Evolutionary conservation across 495 filamentous ascomycete genomes (phyloP).

Genomic region (Penicillium crystallinum): DNA sequence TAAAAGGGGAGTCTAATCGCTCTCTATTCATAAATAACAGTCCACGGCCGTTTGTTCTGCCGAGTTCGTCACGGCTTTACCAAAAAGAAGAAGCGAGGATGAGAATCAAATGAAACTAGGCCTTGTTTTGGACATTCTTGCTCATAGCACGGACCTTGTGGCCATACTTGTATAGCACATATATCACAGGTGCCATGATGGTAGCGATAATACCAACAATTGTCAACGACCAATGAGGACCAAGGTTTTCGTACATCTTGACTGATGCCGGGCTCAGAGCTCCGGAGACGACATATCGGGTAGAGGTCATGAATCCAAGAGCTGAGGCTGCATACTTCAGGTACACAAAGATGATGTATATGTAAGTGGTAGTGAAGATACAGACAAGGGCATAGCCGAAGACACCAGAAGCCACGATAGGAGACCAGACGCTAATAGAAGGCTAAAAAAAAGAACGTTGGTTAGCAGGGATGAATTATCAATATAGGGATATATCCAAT

Average conservation of each 20-base stretch:
- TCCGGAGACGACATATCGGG: constrained; percentile 42
- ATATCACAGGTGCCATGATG: constrained; percentile 45
- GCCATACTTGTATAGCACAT: constrained; percentile 27
- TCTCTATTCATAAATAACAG: too few relatives aligned
- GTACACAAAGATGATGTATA: constrained; percentile 48
- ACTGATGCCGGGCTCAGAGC: constrained; percentile 35
- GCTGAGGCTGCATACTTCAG: constrained; percentile 26
- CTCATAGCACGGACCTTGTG: neutral
- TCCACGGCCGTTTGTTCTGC: too few relatives aligned
- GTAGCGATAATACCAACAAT: constrained; percentile 38
- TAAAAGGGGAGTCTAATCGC: too few relatives aligned
- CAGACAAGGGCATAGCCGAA: constrained; percentile 45
- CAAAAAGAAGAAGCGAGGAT: too few relatives aligned
- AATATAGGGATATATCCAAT: neutral
- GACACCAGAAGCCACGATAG: constrained; percentile 35
- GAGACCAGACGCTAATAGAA: constrained; percentile 44
- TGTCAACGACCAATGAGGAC: constrained; percentile 46
- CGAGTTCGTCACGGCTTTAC: too few relatives aligned
- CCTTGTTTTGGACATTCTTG: neutral
- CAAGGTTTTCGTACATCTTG: constrained; percentile 42
- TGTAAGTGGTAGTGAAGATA: constrained; percentile 41
- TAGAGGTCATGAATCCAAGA: constrained; percentile 38
- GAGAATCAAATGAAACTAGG: neutral
- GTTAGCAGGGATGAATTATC: neutral
- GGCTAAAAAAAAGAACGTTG: constrained; percentile 2